Evolutionary conservation across 495 filamentous ascomycete genomes (phyloP).

Genomic region (Delitschia confertaspora): DNA sequence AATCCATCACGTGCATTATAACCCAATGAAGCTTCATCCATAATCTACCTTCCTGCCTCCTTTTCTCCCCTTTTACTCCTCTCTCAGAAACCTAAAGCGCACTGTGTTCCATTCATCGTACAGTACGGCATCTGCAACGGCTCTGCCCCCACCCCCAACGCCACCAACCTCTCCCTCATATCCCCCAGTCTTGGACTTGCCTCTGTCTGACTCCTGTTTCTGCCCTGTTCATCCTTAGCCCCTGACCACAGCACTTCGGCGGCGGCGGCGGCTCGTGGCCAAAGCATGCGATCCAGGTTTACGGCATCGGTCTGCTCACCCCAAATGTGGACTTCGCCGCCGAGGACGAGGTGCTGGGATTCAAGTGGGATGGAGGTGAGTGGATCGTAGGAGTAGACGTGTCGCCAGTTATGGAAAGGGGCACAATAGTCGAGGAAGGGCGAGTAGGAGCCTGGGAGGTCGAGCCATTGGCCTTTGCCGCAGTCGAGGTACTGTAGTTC

Average conservation of each 20-base stretch:
- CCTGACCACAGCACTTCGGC: slow-evolving; percentile 73
- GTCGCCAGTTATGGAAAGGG: slow-evolving; percentile 66
- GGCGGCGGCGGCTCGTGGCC: slow-evolving; percentile 62
- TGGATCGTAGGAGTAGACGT: slow-evolving; percentile 70
- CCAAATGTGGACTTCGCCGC: slow-evolving; percentile 72
- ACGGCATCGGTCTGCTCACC: slow-evolving; percentile 63
- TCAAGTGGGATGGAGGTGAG: slow-evolving; percentile 48
- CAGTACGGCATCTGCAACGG: slow-evolving; percentile 51
- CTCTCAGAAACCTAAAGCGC: slow-evolving; percentile 7
- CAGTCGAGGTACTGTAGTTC: slow-evolving; percentile 64
- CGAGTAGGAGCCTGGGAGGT: slow-evolving; percentile 49
- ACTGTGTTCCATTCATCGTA: slow-evolving; percentile 37
- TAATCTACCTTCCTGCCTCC: too few species aligned
- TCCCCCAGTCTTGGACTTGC: slow-evolving; percentile 58
- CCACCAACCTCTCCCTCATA: slow-evolving; percentile 63
- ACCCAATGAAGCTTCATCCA: neutral
- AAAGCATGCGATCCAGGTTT: slow-evolving; percentile 60
- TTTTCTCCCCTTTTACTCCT: too few species aligned
- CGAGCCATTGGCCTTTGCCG: slow-evolving; percentile 67
- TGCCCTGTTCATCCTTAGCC: slow-evolving; percentile 47
- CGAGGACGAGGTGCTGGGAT: slow-evolving; percentile 55
- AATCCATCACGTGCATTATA: neutral
- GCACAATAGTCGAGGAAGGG: slow-evolving; percentile 71
- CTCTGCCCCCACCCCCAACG: slow-evolving; percentile 50
- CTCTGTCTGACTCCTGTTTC: slow-evolving; percentile 56